Percentiles rank a stretch among this genome's conserved stretches.
Evolutionary conservation across 106 monocot species (phyloP).

Genomic region (Triglochin maritima): DNA sequence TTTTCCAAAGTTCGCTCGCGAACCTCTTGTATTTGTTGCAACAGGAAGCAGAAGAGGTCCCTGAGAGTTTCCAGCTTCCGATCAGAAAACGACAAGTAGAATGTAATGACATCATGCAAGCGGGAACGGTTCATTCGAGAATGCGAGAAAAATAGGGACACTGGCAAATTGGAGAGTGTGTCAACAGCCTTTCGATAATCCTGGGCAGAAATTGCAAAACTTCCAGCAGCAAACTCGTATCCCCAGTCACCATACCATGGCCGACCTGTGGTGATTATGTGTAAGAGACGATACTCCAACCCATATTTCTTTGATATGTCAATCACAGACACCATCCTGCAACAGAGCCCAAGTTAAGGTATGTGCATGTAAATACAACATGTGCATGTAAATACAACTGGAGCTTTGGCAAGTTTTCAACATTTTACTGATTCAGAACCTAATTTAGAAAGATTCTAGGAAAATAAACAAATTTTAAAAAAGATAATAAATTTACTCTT

Average conservation of each 20-base stretch:
- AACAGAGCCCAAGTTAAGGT: not conserved
- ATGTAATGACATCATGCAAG: conserved; percentile 41
- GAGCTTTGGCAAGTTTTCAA: not conserved
- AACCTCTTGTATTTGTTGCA: conserved; percentile 10
- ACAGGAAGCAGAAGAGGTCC: conserved; percentile 34
- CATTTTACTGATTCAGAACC: not conserved
- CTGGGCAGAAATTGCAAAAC: conserved; percentile 41
- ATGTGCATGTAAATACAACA: too few relatives aligned
- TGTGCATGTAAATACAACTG: too few relatives aligned
- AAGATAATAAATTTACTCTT: not conserved
- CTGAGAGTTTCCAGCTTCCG: conserved; percentile 32
- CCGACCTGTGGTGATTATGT: conserved; percentile 40
- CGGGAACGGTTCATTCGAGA: conserved; percentile 13
- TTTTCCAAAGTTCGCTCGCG: not conserved
- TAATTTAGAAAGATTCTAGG: too few relatives aligned
- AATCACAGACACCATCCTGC: conserved; percentile 83
- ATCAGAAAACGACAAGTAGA: conserved; percentile 48
- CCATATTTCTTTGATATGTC: conserved; percentile 75
- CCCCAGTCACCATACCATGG: conserved; percentile 89
- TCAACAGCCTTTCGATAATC: conserved; percentile 43
- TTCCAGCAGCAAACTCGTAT: conserved; percentile 55
- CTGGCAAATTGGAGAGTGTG: conserved; percentile 28
- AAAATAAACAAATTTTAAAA: too few relatives aligned
- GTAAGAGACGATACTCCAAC: conserved; percentile 57
- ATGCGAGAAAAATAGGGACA: conserved; percentile 41